A percentile compares a stretch with the other conserved stretches of the same genome.
phyloP scores from a whole-genome alignment of 495 filamentous ascomycete species.

The Trichoderma asperelloides region DNA sequence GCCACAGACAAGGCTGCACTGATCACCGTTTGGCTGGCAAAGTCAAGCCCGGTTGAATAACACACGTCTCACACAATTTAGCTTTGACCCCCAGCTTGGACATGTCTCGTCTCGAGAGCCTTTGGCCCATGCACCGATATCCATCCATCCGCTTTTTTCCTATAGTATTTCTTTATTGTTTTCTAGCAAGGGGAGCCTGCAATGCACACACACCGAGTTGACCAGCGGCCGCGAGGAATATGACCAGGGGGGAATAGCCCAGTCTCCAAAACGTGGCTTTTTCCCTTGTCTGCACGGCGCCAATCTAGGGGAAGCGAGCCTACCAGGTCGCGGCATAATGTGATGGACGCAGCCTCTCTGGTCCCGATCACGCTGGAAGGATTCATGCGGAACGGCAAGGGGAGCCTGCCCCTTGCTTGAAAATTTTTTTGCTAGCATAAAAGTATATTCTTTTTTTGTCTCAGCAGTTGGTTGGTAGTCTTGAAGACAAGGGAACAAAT shows the following conservation, averaged over 20 bases:
- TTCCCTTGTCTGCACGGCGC: background rate
- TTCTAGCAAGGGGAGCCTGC: background rate
- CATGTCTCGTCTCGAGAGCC: background rate
- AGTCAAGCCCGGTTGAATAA: background rate
- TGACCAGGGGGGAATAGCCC: background rate
- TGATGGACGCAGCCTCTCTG: conserved; percentile 1
- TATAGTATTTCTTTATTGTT: background rate
- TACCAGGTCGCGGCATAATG: background rate
- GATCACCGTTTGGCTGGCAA: background rate
- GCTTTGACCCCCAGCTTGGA: background rate
- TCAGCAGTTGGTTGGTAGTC: background rate
- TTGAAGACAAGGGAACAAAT: background rate
- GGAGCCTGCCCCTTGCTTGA: background rate
- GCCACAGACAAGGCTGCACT: background rate
- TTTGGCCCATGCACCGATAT: background rate
- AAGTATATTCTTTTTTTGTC: background rate
- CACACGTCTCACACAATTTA: background rate
- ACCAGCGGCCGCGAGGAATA: too few species aligned
- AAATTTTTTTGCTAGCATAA: background rate
- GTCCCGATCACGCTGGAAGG: background rate
- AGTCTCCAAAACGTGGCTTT: background rate
- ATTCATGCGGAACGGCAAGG: background rate
- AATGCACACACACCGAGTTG: too few species aligned
- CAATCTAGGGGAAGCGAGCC: background rate
- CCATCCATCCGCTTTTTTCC: background rate